Evolutionary conservation across 78 protist genomes (phyloP).

Genomic region (Cavenderia fasciculata): DNA sequence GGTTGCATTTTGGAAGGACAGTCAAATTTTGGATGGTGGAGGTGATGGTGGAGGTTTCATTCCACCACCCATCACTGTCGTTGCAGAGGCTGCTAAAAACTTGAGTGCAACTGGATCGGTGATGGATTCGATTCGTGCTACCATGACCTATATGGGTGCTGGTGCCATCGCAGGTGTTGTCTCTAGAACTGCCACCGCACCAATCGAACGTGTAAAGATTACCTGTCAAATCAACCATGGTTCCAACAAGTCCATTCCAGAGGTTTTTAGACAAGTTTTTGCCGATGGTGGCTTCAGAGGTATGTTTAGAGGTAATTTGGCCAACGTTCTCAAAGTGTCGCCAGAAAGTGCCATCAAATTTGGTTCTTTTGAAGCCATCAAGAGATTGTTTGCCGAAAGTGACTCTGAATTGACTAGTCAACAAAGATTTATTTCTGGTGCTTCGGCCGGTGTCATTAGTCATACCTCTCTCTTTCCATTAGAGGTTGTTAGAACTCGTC

Average conservation of each 20-base stretch:
- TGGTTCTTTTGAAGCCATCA: conserved; percentile 61
- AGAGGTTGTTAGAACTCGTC: conserved; percentile 53
- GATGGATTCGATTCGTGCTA: background rate
- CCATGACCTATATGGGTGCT: conserved; percentile 14
- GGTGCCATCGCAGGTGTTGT: conserved; percentile 56
- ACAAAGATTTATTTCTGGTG: conserved; percentile 70
- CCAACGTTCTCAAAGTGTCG: conserved; percentile 62
- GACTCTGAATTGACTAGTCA: conserved; percentile 48
- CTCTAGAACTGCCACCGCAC: conserved; percentile 55
- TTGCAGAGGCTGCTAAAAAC: background rate
- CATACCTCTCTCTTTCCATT: conserved; percentile 70
- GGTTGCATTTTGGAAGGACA: conserved; percentile 60
- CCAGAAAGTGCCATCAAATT: conserved; percentile 81
- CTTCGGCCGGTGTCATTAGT: conserved; percentile 47
- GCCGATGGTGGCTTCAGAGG: conserved; percentile 68
- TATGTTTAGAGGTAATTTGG: conserved; percentile 66
- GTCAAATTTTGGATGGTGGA: conserved; percentile 48
- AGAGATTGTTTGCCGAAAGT: conserved; percentile 56
- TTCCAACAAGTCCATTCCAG: conserved; percentile 10
- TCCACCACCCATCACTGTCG: conserved; percentile 16
- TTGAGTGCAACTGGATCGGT: too few species aligned
- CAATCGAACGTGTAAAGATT: conserved; percentile 62
- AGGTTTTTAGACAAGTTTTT: conserved; percentile 13
- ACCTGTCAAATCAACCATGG: conserved; percentile 44
- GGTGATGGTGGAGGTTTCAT: conserved; percentile 48